phyloP scores from a whole-genome alignment of 169 alveolate genomes.

The Plasmodium reichenowi region DNA sequence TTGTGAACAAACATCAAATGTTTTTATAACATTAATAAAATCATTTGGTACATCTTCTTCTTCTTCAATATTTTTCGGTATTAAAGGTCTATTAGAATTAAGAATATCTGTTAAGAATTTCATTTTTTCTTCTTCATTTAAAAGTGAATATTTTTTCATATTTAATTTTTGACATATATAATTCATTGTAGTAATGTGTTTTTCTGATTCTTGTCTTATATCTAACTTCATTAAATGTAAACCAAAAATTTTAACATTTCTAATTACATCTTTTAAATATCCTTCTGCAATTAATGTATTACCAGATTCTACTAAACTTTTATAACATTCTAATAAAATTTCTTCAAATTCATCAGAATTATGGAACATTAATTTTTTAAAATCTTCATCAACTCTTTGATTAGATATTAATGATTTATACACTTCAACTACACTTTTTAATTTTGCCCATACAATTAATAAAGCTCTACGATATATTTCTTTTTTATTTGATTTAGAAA shows the following conservation, averaged over 20 bases:
- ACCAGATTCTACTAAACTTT: conserved; percentile 82
- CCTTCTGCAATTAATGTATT: conserved; percentile 80
- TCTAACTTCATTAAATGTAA: conserved; percentile 85
- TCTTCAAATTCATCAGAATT: conserved; percentile 82
- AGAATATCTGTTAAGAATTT: conserved; percentile 77
- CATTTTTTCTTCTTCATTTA: conserved; percentile 81
- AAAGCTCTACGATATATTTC: conserved; percentile 75
- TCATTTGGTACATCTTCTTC: conserved; percentile 76
- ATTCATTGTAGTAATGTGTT: conserved; percentile 85
- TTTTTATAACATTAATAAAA: conserved; percentile 80
- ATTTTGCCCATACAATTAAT: conserved; percentile 39
- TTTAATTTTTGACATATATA: conserved; percentile 78
- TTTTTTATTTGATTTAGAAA: conserved; percentile 51
- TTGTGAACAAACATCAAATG: conserved; percentile 84
- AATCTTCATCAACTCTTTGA: conserved; percentile 43
- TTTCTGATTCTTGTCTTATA: conserved; percentile 87
- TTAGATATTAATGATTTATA: conserved; percentile 31
- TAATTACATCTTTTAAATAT: conserved; percentile 78
- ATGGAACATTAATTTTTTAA: conserved; percentile 51
- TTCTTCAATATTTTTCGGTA: conserved; percentile 81
- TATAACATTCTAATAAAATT: conserved; percentile 79
- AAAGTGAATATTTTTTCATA: conserved; percentile 80
- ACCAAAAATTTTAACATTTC: conserved; percentile 86
- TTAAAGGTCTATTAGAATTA: conserved; percentile 82
- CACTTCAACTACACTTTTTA: conserved; percentile 45